A percentile compares a stretch with the other conserved stretches of the same genome.
These are phyloP conservation scores for Saccharomycopsis capsularis DNA, from an alignment of 805 yeast genomes.

Conservation along the genomic window DNA sequence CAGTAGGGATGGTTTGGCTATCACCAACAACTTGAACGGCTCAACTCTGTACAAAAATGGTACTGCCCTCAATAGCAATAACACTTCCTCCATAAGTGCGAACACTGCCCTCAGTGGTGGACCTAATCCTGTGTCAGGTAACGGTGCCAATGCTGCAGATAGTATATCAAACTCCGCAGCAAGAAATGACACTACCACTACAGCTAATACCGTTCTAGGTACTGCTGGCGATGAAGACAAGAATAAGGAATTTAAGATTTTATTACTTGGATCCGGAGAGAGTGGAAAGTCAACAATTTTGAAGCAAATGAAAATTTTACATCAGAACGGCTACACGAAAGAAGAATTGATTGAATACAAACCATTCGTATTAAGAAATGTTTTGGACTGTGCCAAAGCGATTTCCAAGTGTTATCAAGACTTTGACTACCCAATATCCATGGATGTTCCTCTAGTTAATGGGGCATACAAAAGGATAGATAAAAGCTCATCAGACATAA, in stretches of 20 bases:
- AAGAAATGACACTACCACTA: too few species aligned
- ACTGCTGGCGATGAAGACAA: too few species aligned
- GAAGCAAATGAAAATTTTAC: conserved; percentile 74
- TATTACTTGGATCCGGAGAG: conserved; percentile 84
- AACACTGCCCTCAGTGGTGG: too few species aligned
- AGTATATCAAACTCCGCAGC: too few species aligned
- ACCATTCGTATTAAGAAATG: conserved; percentile 72
- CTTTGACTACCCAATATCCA: conserved; percentile 32
- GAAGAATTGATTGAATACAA: conserved; percentile 69
- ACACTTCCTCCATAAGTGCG: too few species aligned
- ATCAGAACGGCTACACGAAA: conserved; percentile 62
- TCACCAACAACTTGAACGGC: too few species aligned
- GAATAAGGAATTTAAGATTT: conserved; percentile 59
- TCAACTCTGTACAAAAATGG: too few species aligned
- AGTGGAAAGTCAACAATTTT: conserved; percentile 76
- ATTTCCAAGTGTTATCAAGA: conserved; percentile 60
- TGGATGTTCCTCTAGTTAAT: conserved; percentile 23
- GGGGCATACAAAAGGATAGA: not conserved
- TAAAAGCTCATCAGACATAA: not conserved
- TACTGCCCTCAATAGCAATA: too few species aligned
- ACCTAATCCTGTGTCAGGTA: too few species aligned
- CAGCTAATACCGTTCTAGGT: too few species aligned
- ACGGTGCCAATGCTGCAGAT: too few species aligned
- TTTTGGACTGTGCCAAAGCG: conserved; percentile 69
- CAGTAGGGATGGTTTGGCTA: too few species aligned